Evolutionary conservation across 768 basidiomycete genomes (phyloP).

Genomic region (Lactarius akahatsu): DNA sequence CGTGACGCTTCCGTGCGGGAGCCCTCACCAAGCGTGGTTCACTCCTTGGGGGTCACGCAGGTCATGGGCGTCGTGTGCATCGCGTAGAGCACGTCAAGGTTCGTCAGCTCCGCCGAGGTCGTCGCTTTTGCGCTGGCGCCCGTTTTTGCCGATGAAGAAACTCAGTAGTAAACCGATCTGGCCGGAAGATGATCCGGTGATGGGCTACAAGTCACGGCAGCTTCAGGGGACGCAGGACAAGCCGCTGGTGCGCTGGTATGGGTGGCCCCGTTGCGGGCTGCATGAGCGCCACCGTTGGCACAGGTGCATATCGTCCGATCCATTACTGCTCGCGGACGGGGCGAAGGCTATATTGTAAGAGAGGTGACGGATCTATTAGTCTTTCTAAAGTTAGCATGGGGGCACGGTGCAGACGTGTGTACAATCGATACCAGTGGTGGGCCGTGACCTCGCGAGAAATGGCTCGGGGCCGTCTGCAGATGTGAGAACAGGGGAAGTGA

Average conservation of each 20-base stretch:
- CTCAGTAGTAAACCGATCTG: conserved; percentile 35
- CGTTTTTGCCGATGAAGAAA: conserved; percentile 25
- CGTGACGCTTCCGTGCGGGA: conserved; percentile 54
- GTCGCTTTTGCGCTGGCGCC: conserved; percentile 8
- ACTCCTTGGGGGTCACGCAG: conserved; percentile 61
- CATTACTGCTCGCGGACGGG: conserved; percentile 58
- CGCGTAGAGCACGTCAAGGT: conserved; percentile 61
- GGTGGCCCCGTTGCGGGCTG: conserved; percentile 68
- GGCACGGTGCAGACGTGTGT: conserved; percentile 54
- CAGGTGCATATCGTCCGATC: conserved; percentile 54
- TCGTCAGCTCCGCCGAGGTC: conserved; percentile 43
- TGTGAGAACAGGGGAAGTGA: neutral
- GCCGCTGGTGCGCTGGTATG: conserved; percentile 42
- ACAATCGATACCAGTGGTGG: conserved; percentile 55
- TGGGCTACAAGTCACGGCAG: conserved; percentile 58
- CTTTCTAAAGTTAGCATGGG: too few relatives aligned
- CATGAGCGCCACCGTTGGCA: conserved; percentile 54
- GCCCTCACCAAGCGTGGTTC: conserved; percentile 57
- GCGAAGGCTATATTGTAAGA: conserved; percentile 57
- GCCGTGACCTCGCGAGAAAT: conserved; percentile 34
- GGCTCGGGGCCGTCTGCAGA: conserved; percentile 17
- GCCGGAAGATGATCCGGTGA: conserved; percentile 35
- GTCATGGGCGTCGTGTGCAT: conserved; percentile 54
- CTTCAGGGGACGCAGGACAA: conserved; percentile 55
- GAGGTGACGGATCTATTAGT: too few relatives aligned